These are phyloP conservation scores for Fusarium sp. DNA, from an alignment of 2,329 filamentous ascomycete genomes.

Conservation along the genomic window DNA sequence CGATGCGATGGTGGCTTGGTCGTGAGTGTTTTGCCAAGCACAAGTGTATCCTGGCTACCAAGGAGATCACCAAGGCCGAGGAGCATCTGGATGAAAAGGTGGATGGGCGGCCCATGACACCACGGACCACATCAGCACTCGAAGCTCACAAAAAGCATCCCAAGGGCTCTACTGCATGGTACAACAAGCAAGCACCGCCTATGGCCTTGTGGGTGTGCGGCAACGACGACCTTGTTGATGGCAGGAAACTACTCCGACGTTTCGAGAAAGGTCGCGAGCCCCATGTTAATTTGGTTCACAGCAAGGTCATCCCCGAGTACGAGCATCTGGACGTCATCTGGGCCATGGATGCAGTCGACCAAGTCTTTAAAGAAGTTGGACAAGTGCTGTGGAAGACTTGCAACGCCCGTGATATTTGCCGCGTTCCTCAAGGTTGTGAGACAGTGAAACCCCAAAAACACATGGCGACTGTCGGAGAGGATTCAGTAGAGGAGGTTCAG, in stretches of 20 bases:
- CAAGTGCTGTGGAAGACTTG: conserved; percentile 87
- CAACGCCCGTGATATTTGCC: conserved; percentile 63
- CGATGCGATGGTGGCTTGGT: conserved; percentile 96
- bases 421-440: conserved; percentile 71
- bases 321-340: conserved; percentile 96
- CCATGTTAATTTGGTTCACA: conserved; percentile 80
- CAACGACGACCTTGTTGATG: conserved; percentile 85
- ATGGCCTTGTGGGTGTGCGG: conserved; percentile 91
- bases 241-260: conserved; percentile 74
- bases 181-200: conserved; percentile 78
- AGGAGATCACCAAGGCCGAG: conserved; percentile 71
- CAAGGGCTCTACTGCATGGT: conserved; percentile 76
- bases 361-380: conserved; percentile 82
- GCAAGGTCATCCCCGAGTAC: conserved; percentile 84
- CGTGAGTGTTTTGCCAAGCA: conserved; percentile 81
- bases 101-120: conserved; percentile 30
- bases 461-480: conserved; percentile 1
- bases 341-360: conserved; percentile 87
- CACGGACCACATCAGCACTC: conserved; percentile 40
- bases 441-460: conserved; percentile 54
- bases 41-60: conserved; percentile 85
- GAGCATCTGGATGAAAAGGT: conserved; percentile 65
- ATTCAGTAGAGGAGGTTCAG: conserved; percentile 30
- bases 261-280: conserved; percentile 83
- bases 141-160: conserved; percentile 50